These are phyloP conservation scores for Phenoliferia sp. DNA, from an alignment of 1,284 basidiomycete genomes.

Conservation along the genomic window DNA sequence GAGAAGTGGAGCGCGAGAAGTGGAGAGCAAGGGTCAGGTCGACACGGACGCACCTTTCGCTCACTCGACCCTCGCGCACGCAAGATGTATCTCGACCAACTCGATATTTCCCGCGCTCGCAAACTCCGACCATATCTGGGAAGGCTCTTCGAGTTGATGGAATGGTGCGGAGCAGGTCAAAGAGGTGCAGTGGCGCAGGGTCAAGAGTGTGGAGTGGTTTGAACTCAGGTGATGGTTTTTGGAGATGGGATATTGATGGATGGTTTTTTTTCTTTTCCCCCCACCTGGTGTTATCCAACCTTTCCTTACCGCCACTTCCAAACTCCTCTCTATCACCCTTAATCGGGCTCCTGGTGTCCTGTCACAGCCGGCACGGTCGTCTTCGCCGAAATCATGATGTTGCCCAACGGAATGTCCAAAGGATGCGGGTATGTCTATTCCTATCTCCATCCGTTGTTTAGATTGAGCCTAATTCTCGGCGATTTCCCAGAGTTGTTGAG, in stretches of 20 bases:
- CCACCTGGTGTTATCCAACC: not conserved
- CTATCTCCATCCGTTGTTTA: not conserved
- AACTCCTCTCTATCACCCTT: not conserved
- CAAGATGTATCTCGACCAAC: no score
- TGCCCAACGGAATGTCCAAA: constrained; percentile 92
- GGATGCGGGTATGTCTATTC: constrained; percentile 79
- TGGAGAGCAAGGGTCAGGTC: not conserved
- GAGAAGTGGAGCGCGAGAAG: not conserved
- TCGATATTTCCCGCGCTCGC: not conserved
- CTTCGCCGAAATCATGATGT: constrained; percentile 96
- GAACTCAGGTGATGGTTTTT: constrained; percentile 4
- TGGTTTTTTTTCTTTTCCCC: constrained; percentile 2
- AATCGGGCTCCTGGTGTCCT: no score
- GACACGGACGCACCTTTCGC: not conserved
- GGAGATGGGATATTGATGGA: constrained; percentile 21
- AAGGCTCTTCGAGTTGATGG: not conserved
- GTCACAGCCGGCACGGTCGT: constrained; percentile 64
- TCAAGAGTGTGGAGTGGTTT: not conserved
- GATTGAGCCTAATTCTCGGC: not conserved
- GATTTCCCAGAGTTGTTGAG: constrained; percentile 71
- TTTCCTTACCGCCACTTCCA: constrained; percentile 6
- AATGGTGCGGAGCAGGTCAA: not conserved
- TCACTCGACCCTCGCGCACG: not conserved
- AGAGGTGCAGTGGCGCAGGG: not conserved
- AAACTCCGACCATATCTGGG: not conserved